Base-by-base conservation (phyloP, 169 alveolate genomes). In the Plasmodium coatneyi region DNA sequence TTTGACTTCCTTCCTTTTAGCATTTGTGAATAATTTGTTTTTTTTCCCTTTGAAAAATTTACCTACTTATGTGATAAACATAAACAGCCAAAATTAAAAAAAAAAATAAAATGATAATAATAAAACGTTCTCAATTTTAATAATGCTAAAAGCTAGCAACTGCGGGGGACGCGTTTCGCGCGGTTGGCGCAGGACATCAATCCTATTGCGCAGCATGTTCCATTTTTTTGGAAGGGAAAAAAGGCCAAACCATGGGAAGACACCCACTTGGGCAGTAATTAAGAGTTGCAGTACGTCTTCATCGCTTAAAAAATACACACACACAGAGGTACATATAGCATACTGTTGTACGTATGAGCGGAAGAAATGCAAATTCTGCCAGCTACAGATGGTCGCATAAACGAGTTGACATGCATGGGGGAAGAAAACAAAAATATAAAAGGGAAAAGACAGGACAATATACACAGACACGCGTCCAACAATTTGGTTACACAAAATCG, bases 31-130 rank as follows among this genome's bases (percentile, higher is more conserved):
- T 60, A 60, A 60, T 60, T 60, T 60, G 32, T 60, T 60, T 60
- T 60, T 60, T 60, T 60, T 9, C 76, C 36, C n/a, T 66, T 66
- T 66, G 30, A 22, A 66, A 22, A 66, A 28, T 3, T 5, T 46
- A 49, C 2, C 60, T 49, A 49, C 54, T 49, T 49, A 49, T 12
- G 60, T 49, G 60, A 49, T 49, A 66, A 66, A 66, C 76, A 49
- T 49, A 66, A 66, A 66, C 76, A 66, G 41, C 76, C 76, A 66
- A 66, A 66, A 66, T 66, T 66, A 66, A 66, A 66, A 66, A 19
- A 66, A 22, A 66, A 66, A 66, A 19, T n/a, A 66, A 66, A 19
- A 66, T 3, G 19, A 60, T 3, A 10, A 46, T 12, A 49, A 49
- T 14, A 49, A 49, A 49, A 49, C 60, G 12, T 66, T 66, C 36